Conservation (phyloP, 495 filamentous ascomycete genomes). For the Podospora anserina region DNA sequence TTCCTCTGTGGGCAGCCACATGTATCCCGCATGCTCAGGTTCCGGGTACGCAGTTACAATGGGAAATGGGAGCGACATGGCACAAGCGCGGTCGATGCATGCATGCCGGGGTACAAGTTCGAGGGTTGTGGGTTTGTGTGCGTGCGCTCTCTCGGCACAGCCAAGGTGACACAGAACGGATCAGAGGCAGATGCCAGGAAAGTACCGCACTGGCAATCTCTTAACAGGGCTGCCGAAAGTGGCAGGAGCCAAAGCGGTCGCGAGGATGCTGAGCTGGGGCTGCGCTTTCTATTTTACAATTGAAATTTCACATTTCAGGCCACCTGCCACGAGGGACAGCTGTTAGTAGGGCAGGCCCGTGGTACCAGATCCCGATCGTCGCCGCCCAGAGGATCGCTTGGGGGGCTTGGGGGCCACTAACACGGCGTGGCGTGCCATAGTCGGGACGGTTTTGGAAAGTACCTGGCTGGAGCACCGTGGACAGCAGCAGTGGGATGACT, state of each 20-base stretch:
- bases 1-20: constrained; percentile 22
- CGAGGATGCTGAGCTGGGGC: constrained; percentile 2
- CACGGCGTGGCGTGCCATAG: constrained; percentile 1
- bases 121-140: not conserved
- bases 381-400: not conserved
- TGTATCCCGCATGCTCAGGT: constrained; percentile 27
- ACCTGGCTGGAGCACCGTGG: not conserved
- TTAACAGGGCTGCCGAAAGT: constrained; percentile 15
- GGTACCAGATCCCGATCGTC: constrained; percentile 3
- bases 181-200: not conserved
- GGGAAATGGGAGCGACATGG: not conserved
- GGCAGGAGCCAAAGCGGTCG: constrained; percentile 16
- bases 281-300: not conserved
- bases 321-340: not conserved
- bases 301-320: not conserved
- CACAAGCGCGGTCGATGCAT: constrained; percentile 6
- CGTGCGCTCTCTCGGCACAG: constrained; percentile 7
- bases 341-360: not conserved
- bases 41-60: constrained; percentile 16
- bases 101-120: not conserved
- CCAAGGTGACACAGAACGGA: constrained; percentile 4
- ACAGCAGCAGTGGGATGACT: not conserved
- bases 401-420: not conserved
- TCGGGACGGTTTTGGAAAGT: constrained; percentile 3
- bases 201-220: not conserved